Evolutionary conservation across 768 basidiomycete species (phyloP), one percentile per base, ranked within the genome.

Genomic region (Mycena metata): DNA sequence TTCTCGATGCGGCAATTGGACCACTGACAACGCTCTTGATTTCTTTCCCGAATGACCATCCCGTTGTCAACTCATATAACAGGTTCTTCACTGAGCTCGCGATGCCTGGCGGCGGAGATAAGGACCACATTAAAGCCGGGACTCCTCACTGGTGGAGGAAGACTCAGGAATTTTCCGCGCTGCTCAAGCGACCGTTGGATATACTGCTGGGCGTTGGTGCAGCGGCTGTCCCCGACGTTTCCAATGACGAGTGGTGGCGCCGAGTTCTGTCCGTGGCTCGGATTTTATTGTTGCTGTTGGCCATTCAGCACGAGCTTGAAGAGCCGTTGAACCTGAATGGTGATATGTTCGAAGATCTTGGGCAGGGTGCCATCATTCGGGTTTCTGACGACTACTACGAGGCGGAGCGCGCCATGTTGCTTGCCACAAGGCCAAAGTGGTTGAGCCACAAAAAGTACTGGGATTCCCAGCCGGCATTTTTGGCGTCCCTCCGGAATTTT

Each of bases 311-410:
- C 23, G 51, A 54, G 15, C 61, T 63, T 10, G 26, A 63, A 30
- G 61, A 63, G 30, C 61, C 50, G 50, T 26, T 60, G 33, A 33
- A 60, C 35, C 23, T 60, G 45, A 60, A 60, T 11, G 45, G 58
- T 23, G 58, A 60, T 30, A 60, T 21, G 19, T 43, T 35, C 24
- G 43, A 33, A 16, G 58, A 60, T 7, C 43, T 60, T 17, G 26
- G 5, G 26, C 10, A 47, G 45, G 58, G 19, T 21, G 26, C 30
- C n/a, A 16, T 60, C 43, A 11, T 9, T 19, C 21, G 13, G 19
- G n/a, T 8, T 8, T 3, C 8, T 41, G 2, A 7, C n/a, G 45
- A 60, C 39, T 13, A 13, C 8, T 2, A 17, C 12, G 39, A 30
- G 11, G 50, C 24, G 26, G 2, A 30, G n/a, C 61, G 50, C 19